Evolutionary conservation across 31 red algal genomes (phyloP), one percentile per base, ranked within the genome.

Genomic region (Endocladia muricata): DNA sequence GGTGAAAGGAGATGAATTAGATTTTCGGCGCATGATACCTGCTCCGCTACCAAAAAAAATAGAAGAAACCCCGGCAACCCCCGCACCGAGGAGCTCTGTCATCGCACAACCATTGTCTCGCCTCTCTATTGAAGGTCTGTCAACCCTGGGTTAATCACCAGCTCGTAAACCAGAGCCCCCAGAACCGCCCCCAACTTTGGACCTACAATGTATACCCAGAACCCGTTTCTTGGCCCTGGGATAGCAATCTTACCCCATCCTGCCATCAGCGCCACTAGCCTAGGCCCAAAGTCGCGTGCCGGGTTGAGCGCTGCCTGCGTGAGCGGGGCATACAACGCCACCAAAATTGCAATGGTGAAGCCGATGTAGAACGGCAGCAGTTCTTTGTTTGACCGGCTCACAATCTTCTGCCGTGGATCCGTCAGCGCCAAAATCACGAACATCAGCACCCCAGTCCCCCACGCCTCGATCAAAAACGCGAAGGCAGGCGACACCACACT

Each of bases 181-280:
- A 92, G 35, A 7, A 83, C 83, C 1, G 84, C 94, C 5, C 94
- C 94, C 39, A 97, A 84, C 52, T 82, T 73, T 25, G 94, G 94
- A 0, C 94, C 94, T 21, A 89, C 48, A 22, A 97, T 88, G 55
- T 88, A 93, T 7, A 86, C 78, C 94, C 94, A 97, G 69, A 88
- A 97, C 25, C 83, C 91, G 41, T 96, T 91, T 19, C 74, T 64
- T 30, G 83, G 83, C 26, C 93, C 93, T 33, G 93, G 93, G 41
- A 96, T 88, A 8, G 94, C 94, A 4, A 88, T 51, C 28, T 37
- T 44, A 1, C 94, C 78, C 83, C 85, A 97, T 4, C 94, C 94
- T 2, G 90, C 84, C 61, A 91, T 29, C 26, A 74, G 73, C 3
- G 82, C 88, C 36, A 91, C 84, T 1, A 92, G 62, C 26, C 94